phyloP scores from a whole-genome alignment of 129 eudicot species.

The sunflower (Helianthus annuus) region HanXRQr2.0-SUNRISE NC_035438.2:9648341-9648840 shows the following conservation, averaged over 20 bases:
- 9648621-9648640: conserved; percentile 1
- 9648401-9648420: conserved; percentile 48
- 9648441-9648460: background rate
- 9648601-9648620: conserved; percentile 12
- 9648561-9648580: conserved; percentile 20
- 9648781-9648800: too few relatives aligned
- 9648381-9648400: conserved; percentile 69
- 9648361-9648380: conserved; percentile 64
- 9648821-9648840: too few relatives aligned
- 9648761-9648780: too few relatives aligned
- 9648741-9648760: background rate
- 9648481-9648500: conserved; percentile 31
- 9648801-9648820: too few relatives aligned
- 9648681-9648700: background rate
- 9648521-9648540: conserved; percentile 17
- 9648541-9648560: background rate
- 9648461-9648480: background rate
- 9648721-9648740: background rate
- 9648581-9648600: background rate
- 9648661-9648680: background rate
- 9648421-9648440: conserved; percentile 33
- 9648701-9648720: background rate
- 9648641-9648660: conserved; percentile 7
- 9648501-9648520: conserved; percentile 11
- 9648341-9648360: conserved; percentile 55